Base-by-base conservation (phyloP, 352 stramenopile genomes). In the Phytophthora kernoviae region DNA sequence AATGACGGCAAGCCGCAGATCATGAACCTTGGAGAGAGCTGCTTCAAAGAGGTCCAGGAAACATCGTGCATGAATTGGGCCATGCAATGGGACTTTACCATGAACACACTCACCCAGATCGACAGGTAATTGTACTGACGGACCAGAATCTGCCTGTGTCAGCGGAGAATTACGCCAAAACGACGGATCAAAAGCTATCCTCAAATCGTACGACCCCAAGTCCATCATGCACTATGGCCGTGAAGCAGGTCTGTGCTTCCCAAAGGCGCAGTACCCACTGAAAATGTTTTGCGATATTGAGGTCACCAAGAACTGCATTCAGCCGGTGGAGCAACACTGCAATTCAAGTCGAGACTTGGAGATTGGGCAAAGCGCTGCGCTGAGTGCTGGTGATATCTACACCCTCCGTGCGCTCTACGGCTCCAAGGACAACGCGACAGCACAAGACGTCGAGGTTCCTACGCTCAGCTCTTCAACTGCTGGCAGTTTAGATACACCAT, bases 201-300 rank as follows among this genome's bases (percentile, higher is more conserved):
- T 90, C 32, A 93, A 81, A 44, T 65, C 77, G 42, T 93, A 93
- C 55, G 81, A 93, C 56, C 72, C 70, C 4, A 64, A 68, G 20
- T 91, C 81, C 41, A 90, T 93, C 66, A 93, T 93, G 83, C 83
- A 93, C 65, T 93, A 93, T 36, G 78, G 79, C 8, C 75, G 73
- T 40, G 72, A 58, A 21, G 77, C 77, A 0, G 83, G 79, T 0
- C 68, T 93, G 8, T 93, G 83, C 63, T 81, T 93, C 30, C 83
- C 83, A 1, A 90, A 90, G 60, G 64, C 80, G 17, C 56, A 85
- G 33, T 87, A 90, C 44, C 70, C 77, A 14, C 67, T 87, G 24
- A 77, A 81, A 37, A 70, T 72, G 5, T 93, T 88, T 43, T 93
- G 83, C 51, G 78, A 86, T 48, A 69, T 90, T 8, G 80, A 90